These are phyloP conservation scores for Trichosporon faecale DNA, from an alignment of 1,284 basidiomycete species.

Conservation along the genomic window DNA sequence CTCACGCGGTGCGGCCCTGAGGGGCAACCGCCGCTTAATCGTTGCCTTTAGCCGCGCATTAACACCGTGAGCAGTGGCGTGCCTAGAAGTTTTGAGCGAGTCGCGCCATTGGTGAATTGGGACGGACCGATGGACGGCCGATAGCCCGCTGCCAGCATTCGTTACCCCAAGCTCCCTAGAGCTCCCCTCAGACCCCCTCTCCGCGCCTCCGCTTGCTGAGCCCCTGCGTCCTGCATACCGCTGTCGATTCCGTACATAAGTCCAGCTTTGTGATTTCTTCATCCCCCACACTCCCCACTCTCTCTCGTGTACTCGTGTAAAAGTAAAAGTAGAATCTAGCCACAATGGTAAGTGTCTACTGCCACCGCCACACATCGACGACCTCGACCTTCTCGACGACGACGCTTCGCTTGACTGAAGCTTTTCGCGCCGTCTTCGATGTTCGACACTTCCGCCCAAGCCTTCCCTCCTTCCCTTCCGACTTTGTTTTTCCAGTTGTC, in stretches of 20 bases:
- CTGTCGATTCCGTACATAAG: neutral
- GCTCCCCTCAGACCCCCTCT: neutral
- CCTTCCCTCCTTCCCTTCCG: neutral
- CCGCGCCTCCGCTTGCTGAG: neutral
- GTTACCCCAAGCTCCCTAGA: neutral
- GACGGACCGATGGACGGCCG: constrained; percentile 9
- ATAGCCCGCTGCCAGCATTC: constrained; percentile 5
- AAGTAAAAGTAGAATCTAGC: constrained; percentile 11
- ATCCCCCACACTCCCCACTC: constrained; percentile 10
- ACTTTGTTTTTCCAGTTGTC: neutral
- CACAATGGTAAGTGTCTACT: constrained; percentile 1
- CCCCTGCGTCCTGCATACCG: constrained; percentile 3
- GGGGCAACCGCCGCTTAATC: neutral
- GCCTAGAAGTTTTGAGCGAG: neutral
- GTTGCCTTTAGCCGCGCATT: neutral
- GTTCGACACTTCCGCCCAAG: neutral
- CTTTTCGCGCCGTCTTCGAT: neutral
- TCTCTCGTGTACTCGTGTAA: neutral
- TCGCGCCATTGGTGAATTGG: neutral
- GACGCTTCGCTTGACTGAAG: neutral
- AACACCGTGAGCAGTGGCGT: neutral
- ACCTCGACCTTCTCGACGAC: neutral
- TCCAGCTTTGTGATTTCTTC: neutral
- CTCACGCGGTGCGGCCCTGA: neutral
- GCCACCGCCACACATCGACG: neutral